Conservation (phyloP, 2,329 filamentous ascomycete species). For the Hymenoscyphus salicellus region DNA sequence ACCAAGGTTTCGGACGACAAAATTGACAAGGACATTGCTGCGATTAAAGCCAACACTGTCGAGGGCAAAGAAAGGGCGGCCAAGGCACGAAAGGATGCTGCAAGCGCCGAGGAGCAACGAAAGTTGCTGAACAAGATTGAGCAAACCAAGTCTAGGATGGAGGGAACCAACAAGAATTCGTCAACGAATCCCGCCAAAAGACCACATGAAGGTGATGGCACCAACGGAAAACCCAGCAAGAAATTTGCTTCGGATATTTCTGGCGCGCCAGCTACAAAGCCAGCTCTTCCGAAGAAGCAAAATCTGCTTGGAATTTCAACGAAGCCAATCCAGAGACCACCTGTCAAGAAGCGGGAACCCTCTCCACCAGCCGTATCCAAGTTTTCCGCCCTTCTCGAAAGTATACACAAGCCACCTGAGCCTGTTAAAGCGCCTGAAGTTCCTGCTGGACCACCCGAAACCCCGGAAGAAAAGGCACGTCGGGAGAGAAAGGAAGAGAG, state of each 20-base stretch:
- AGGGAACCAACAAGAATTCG: constrained; percentile 20
- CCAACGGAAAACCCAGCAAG: constrained; percentile 34
- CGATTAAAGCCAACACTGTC: constrained; percentile 46
- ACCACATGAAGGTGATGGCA: constrained; percentile 33
- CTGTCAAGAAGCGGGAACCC: constrained; percentile 36
- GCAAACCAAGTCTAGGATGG: constrained; percentile 24
- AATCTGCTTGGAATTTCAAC: constrained; percentile 34
- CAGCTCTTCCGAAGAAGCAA: constrained; percentile 27
- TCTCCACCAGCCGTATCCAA: constrained; percentile 34
- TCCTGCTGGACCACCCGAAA: constrained; percentile 49
- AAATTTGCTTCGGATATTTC: constrained; percentile 34
- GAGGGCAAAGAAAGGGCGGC: constrained; percentile 35
- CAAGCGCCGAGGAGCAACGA: constrained; percentile 25
- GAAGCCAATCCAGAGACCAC: constrained; percentile 29
- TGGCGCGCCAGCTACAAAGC: constrained; percentile 28
- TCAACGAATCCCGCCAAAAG: constrained; percentile 30
- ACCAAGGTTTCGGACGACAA: constrained; percentile 62
- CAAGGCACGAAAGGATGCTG: constrained; percentile 45
- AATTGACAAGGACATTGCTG: constrained; percentile 58
- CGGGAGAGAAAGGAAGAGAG: constrained; percentile 70
- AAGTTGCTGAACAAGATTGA: constrained; percentile 29
- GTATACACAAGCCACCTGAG: constrained; percentile 35
- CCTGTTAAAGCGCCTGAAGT: constrained; percentile 32
- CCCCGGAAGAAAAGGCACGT: constrained; percentile 63
- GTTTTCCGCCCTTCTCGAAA: constrained; percentile 35